A percentile compares a stretch with the other conserved stretches of the same genome.
phyloP scores from a whole-genome alignment of 208 protist species.

The Balamuthia mandrillaris region DNA sequence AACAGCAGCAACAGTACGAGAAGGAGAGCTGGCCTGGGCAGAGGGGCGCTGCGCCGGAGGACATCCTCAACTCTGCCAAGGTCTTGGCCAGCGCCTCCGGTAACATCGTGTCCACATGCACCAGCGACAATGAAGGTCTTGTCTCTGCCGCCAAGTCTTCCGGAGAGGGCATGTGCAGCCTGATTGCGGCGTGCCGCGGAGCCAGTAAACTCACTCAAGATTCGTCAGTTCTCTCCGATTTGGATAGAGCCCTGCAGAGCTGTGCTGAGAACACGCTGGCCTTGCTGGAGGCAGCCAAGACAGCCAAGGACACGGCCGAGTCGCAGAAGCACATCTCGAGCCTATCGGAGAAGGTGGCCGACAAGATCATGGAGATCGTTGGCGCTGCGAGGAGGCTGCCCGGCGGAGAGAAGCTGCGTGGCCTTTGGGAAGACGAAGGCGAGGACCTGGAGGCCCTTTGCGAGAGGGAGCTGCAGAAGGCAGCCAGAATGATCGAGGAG shows the following conservation, averaged over 20 bases:
- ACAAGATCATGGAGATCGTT: slow-evolving; percentile 28
- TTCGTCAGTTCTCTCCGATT: slow-evolving; percentile 6
- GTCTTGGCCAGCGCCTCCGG: slow-evolving; percentile 4
- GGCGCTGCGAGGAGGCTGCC: slow-evolving; percentile 15
- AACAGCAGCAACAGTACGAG: neutral
- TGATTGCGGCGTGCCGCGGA: slow-evolving; percentile 10
- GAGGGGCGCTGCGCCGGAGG: neutral
- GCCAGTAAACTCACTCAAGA: slow-evolving; percentile 23
- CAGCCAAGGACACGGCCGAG: slow-evolving; percentile 25
- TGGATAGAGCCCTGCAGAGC: neutral
- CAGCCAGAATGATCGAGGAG: slow-evolving; percentile 41
- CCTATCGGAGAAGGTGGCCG: slow-evolving; percentile 26
- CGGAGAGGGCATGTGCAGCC: neutral
- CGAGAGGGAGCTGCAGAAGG: slow-evolving; percentile 32
- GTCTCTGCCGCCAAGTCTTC: slow-evolving; percentile 7
- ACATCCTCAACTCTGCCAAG: slow-evolving; percentile 7
- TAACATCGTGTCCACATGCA: slow-evolving; percentile 35
- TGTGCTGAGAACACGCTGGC: slow-evolving; percentile 13
- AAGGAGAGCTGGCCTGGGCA: neutral
- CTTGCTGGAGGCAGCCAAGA: slow-evolving; percentile 16
- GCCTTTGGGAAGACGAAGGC: neutral
- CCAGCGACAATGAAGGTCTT: slow-evolving; percentile 23
- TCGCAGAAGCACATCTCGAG: slow-evolving; percentile 40
- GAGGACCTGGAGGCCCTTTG: neutral
- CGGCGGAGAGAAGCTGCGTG: neutral